These are phyloP conservation scores for Protea cynaroides DNA, from an alignment of 164 flowering plant genomes.

Conservation along the genomic window DNA sequence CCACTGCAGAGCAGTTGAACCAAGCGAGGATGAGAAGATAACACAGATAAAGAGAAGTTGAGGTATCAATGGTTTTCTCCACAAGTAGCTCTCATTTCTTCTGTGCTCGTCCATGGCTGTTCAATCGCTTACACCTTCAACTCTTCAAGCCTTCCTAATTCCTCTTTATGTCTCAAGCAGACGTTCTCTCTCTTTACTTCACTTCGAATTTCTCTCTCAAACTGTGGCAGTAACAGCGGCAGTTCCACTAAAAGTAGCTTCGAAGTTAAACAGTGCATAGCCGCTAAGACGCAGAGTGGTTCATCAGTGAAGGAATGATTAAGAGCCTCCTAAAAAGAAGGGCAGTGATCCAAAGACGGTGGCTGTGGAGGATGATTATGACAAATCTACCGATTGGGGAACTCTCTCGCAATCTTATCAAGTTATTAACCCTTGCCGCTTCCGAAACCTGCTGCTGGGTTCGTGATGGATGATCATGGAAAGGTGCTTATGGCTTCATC, in stretches of 20 bases:
- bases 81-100: background rate
- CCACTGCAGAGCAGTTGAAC: no score
- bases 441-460: constrained; percentile 94
- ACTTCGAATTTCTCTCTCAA: constrained; percentile 2
- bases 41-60: no score
- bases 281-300: constrained; percentile 35
- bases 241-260: background rate
- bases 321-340: constrained; percentile 27
- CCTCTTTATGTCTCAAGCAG: background rate
- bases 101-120: constrained; percentile 10
- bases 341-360: constrained; percentile 7
- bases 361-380: constrained; percentile 10
- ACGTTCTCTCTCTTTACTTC: constrained; percentile 1
- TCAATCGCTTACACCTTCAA: background rate
- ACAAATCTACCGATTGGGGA: constrained; percentile 6
- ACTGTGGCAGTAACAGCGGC: background rate
- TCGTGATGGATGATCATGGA: constrained; percentile 73
- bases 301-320: constrained; percentile 34
- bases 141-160: background rate
- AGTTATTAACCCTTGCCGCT: constrained; percentile 42
- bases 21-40: no score
- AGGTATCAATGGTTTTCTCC: background rate
- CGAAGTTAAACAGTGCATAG: constrained; percentile 11
- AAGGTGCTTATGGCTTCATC: constrained; percentile 66
- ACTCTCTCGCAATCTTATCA: constrained; percentile 14